Evolutionary conservation across 805 yeast genomes (phyloP).

Genomic region (Saccharomycopsis amapae): DNA sequence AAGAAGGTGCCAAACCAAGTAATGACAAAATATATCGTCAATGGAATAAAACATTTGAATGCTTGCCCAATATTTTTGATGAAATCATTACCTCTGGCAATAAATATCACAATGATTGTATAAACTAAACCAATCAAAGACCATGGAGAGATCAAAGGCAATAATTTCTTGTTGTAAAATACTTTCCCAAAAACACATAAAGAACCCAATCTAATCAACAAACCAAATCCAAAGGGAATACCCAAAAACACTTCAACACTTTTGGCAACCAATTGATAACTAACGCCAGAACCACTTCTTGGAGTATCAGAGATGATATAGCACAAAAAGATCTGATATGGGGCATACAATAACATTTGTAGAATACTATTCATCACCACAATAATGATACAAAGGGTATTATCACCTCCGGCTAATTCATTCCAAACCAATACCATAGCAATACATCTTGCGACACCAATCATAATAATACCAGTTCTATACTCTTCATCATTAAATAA

Average conservation of each 20-base stretch:
- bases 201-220: slow-evolving; percentile 33
- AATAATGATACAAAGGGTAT: slow-evolving; percentile 43
- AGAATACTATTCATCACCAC: slow-evolving; percentile 44
- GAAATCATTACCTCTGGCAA: slow-evolving; percentile 42
- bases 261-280: slow-evolving; percentile 38
- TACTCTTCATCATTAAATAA: slow-evolving; percentile 42
- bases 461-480: slow-evolving; percentile 49
- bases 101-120: slow-evolving; percentile 45
- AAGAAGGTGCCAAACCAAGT: slow-evolving; percentile 42
- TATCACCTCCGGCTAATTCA: slow-evolving; percentile 46
- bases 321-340: slow-evolving; percentile 42
- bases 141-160: slow-evolving; percentile 42
- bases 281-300: slow-evolving; percentile 5
- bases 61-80: slow-evolving; percentile 43
- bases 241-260: slow-evolving; percentile 50
- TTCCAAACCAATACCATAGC: slow-evolving; percentile 61
- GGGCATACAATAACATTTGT: slow-evolving; percentile 48
- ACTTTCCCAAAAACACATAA: slow-evolving; percentile 28
- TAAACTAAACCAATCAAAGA: slow-evolving; percentile 46
- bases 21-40: slow-evolving; percentile 39
- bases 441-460: slow-evolving; percentile 53
- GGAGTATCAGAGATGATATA: slow-evolving; percentile 33
- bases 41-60: slow-evolving; percentile 43
- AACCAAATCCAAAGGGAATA: slow-evolving; percentile 42
- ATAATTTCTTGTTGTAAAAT: slow-evolving; percentile 30